phyloP scores from a whole-genome alignment of 495 filamentous ascomycete genomes.

The Aspergillus sclerotiicarbonarius region DNA sequence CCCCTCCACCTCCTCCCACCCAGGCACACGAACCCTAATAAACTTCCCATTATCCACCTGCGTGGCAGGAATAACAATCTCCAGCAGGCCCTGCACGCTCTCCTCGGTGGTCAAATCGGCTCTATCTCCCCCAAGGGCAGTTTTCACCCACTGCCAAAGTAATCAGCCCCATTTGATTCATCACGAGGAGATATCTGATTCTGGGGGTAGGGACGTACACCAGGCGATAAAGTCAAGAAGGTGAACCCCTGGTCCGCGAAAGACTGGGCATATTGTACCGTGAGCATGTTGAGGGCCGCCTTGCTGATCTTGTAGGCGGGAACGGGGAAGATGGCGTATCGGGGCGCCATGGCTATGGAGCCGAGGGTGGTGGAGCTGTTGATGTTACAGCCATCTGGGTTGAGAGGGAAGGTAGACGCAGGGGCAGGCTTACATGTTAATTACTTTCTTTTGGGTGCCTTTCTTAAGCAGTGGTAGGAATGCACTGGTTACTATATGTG shows the following conservation, averaged over 20 bases:
- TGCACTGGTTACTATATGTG: background rate
- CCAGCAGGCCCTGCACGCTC: background rate
- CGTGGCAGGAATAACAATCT: background rate
- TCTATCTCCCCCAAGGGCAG: background rate
- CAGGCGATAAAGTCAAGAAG: slow-evolving; percentile 35
- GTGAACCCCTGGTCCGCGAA: slow-evolving; percentile 32
- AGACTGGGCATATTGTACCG: slow-evolving; percentile 35
- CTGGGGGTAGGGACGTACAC: slow-evolving; percentile 5
- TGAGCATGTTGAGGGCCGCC: slow-evolving; percentile 40
- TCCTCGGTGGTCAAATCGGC: background rate
- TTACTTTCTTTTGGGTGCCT: background rate
- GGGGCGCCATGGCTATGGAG: background rate
- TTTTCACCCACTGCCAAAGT: background rate
- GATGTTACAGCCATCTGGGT: too few species aligned
- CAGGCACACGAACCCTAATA: background rate
- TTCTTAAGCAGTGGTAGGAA: background rate
- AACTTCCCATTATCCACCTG: background rate
- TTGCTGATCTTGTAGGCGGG: slow-evolving; percentile 45
- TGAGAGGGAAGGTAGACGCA: too few species aligned
- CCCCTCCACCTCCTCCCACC: background rate
- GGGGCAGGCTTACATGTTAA: background rate
- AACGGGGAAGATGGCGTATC: background rate
- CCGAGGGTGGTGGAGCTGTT: background rate
- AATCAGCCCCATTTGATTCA: background rate
- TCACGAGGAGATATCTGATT: too few species aligned